Evolutionary conservation across 208 protist genomes (phyloP), one percentile per base, ranked within the genome.

Genomic region (Porcisia hertigi): DNA sequence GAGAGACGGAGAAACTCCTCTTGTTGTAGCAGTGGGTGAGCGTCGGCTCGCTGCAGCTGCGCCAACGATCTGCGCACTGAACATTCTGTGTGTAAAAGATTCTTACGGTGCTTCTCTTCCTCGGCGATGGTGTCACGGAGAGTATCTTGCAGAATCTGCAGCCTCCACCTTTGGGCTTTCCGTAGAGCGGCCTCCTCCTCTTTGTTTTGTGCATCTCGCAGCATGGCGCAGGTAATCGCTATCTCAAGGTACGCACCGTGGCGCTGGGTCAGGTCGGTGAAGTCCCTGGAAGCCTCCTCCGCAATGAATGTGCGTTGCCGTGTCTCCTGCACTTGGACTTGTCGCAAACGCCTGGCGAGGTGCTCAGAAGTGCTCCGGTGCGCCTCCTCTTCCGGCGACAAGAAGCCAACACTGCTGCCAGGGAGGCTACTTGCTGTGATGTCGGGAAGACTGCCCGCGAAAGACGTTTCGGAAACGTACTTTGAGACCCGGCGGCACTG

Each of bases 141-240:
- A 8, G 47, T 34, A 9, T 88, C 86, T 0, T 41, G 64, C 25
- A 84, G 6, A 20, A 82, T 67, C 71, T 72, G 74, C 34, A 53
- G 39, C 7, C 64, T 65, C 86, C 86, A 90, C 53, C 71, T 34
- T 60, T 78, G 65, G 18, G 57, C 66, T 16, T 78, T 72, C 58
- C 43, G 45, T 25, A 14, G 36, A 1, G 69, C 6, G 0, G 55
- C 58, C 43, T 71, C n/a, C 2, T 18, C 18, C 14, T 30, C n/a
- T 0, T 73, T 60, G 25, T 52, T 70, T 23, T 58, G 78, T 9
- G 59, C 18, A 20, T 30, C 54, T 8, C 43, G 57, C 59, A 82
- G 45, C 3, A n/a, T 9, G 20, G 55, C 60, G 36, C 78, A 82
- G 34, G 73, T 71, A 23, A 52, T 25, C 14, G 73, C 73, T 30